Evolutionary conservation across 2,329 filamentous ascomycete genomes (phyloP), one percentile per base, ranked within the genome.

Genomic region (Monilinia laxa): DNA sequence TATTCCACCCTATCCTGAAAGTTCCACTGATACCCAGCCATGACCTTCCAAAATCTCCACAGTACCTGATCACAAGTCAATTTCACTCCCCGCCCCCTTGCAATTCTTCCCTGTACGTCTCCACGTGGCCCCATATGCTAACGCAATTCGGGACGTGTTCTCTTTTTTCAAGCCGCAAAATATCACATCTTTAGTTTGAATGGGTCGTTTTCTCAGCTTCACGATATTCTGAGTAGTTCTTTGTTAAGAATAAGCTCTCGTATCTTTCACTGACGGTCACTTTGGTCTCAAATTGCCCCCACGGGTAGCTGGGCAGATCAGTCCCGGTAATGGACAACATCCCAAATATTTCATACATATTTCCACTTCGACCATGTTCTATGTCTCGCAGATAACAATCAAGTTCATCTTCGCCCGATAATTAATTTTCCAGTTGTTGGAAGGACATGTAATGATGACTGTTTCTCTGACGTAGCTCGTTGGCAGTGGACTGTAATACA

Each of bases 21-120:
- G 42, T 60, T 31, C 18, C 57, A 60, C 42, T 60, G 25, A 60
- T 60, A 18, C 20, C 42, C 45, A 51, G 42, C 18, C 57, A 35
- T 23, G 45, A 49, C 42, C 42, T 51, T 60, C 20, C 16, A 16
- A 25, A 38, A 60, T 51, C 20, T 51, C 28, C 28, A 38, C 28
- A 49, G 10, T 23, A 47, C 12, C 20, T 38, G 23, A 60, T 45
- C 28, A 49, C 28, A 38, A 51, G 31, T n/a, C 28, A 51, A 25
- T 35, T n/a, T 11, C 38, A 55, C n/a, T 38, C 31, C 12, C 45
- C 47, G 45, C 58, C 49, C 25, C 49, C 23, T 20, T 16, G 23
- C 12, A 52, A 52, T 52, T 25, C n/a, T 25, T 52, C 11, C 49
- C 14, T 25, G 49, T 23, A 23, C 12, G 25, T 25, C 28, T 25